Conservation (phyloP, 2,329 filamentous ascomycete species). For the Teratosphaeria zuluensis region DNA sequence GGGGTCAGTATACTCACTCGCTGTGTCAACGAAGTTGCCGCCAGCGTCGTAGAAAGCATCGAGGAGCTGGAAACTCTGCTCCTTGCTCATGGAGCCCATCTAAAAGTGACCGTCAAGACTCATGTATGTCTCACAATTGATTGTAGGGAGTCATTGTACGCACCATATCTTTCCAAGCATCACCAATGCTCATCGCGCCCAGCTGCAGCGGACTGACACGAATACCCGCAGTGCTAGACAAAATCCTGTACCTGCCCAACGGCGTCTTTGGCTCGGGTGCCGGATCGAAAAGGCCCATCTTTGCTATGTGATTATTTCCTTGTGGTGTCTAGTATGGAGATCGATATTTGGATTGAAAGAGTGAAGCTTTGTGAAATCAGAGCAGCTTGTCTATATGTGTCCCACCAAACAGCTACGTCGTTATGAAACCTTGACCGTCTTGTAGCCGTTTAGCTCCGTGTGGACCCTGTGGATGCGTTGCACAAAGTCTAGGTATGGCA, state of each 20-base stretch:
- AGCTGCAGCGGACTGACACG: constrained; percentile 39
- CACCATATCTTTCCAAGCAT: constrained; percentile 41
- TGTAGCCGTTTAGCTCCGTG: constrained; percentile 27
- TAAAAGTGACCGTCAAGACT: too few relatives aligned
- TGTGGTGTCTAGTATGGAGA: not conserved
- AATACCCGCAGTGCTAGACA: constrained; percentile 42
- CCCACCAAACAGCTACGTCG: not conserved
- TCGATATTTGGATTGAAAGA: too few relatives aligned
- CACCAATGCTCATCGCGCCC: constrained; percentile 56
- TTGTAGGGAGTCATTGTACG: too few relatives aligned
- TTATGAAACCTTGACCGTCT: constrained; percentile 2
- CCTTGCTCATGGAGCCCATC: constrained; percentile 51
- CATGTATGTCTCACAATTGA: too few relatives aligned
- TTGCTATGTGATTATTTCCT: not conserved
- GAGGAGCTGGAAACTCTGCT: constrained; percentile 24
- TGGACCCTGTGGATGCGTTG: too few relatives aligned
- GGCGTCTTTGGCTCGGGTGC: constrained; percentile 42
- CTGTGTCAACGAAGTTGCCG: constrained; percentile 28
- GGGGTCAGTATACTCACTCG: not conserved
- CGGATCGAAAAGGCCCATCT: constrained; percentile 21
- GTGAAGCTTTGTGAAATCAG: too few relatives aligned
- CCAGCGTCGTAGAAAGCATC: constrained; percentile 26
- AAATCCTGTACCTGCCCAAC: constrained; percentile 43
- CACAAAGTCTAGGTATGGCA: too few relatives aligned
- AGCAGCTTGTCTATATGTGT: not conserved